Percentiles rank a stretch among this genome's conserved stretches.
These are phyloP conservation scores for Komagataella pastoris DNA, from an alignment of 805 yeast species.

Conservation along the genomic window DNA sequence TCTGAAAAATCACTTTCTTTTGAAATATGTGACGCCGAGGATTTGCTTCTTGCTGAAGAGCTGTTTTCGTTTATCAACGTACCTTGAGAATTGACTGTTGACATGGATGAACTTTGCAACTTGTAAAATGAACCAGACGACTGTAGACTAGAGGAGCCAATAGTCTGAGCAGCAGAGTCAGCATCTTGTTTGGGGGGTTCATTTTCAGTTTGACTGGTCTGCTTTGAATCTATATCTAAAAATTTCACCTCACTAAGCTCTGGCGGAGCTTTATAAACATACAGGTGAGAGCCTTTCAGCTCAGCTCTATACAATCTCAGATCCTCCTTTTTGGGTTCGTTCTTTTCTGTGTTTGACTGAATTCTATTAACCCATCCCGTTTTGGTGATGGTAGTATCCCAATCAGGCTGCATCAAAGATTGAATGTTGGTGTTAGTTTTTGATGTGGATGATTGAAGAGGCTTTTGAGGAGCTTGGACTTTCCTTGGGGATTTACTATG, in stretches of 20 bases:
- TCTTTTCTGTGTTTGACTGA: slow-evolving; percentile 9
- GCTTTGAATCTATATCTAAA: slow-evolving; percentile 10
- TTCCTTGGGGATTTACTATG: background rate
- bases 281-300: slow-evolving; percentile 53
- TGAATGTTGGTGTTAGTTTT: background rate
- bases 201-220: background rate
- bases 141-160: background rate
- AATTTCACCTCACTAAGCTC: slow-evolving; percentile 25
- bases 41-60: background rate
- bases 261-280: slow-evolving; percentile 44
- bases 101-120: background rate
- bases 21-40: background rate
- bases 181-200: background rate
- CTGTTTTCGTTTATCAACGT: background rate
- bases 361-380: slow-evolving; percentile 50
- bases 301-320: slow-evolving; percentile 47
- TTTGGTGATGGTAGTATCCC: slow-evolving; percentile 26
- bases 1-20: background rate
- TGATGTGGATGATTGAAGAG: background rate
- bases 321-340: slow-evolving; percentile 11
- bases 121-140: background rate
- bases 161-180: background rate
- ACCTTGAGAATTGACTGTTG: background rate
- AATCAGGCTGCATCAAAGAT: slow-evolving; percentile 14
- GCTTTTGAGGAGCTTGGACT: background rate